Percentiles rank a stretch among this genome's conserved stretches.
phyloP scores from a whole-genome alignment of 2,329 filamentous ascomycete species.

The Pyrenochaeta sp. region DNA sequence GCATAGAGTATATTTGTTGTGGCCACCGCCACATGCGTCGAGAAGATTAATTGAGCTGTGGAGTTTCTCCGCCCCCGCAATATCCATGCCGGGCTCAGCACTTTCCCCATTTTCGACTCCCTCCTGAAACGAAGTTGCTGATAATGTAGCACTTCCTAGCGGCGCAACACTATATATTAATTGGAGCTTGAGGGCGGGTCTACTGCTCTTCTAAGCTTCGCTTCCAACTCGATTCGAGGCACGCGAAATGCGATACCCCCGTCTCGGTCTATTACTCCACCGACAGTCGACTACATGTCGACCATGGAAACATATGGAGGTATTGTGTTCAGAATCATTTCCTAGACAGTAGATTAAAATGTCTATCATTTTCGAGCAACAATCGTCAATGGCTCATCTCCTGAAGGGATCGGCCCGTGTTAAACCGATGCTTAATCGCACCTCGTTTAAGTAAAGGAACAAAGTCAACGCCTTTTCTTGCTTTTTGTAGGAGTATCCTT shows the following conservation, averaged over 20 bases:
- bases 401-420: background rate
- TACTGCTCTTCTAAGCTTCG: background rate
- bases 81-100: background rate
- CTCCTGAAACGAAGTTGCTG: background rate
- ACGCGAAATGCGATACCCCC: background rate
- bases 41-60: background rate
- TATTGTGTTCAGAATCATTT: background rate
- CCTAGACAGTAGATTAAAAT: background rate
- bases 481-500: background rate
- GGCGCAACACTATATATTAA: background rate
- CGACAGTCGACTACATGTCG: background rate
- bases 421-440: background rate
- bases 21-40: background rate
- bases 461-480: no score
- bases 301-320: background rate
- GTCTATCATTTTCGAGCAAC: background rate
- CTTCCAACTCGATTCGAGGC: background rate
- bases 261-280: background rate
- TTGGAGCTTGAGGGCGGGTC: background rate
- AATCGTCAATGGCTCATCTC: background rate
- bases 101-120: background rate
- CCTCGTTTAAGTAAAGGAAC: no score
- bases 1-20: background rate
- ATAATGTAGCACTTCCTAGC: background rate
- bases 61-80: background rate